Base-by-base conservation (phyloP, 2,329 filamentous ascomycete genomes). In the Colletotrichum limetticola region DNA sequence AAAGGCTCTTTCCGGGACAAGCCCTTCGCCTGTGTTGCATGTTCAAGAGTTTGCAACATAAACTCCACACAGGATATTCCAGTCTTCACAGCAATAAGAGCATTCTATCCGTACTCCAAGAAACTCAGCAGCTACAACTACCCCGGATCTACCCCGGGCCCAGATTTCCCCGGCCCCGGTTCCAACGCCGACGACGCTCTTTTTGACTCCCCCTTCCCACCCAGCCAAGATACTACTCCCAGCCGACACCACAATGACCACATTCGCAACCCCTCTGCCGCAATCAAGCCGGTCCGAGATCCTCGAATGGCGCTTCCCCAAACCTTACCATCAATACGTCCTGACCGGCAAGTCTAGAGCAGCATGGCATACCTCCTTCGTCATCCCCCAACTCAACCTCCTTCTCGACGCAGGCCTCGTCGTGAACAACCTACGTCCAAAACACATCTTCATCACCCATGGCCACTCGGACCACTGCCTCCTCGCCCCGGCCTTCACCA, bases 301-400 rank as follows among this genome's bases (percentile, higher is more conserved):
- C 24, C 80, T 87, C 0, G 84, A 86, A 70, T 86, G 84, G 84
- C 79, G 78, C 12, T 84, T 87, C 71, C 85, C 86, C 7, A 82
- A 81, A 37, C 85, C 85, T 0, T 80, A 84, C 73, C 78, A 80
- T 63, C 81, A 85, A 60, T 81, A 81, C 67, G 79, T 85, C 4
- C 80, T 88, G 11, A 86, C 85, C 1, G 86, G 86, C 66, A 82
- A 82, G 30, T 87, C 86, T 8, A 84, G 86, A 16, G 86, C 86
- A 7, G 86, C 86, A 16, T 87, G 86, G 86, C 85, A 87, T 77
- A 88, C 86, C 2, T 87, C 85, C 5, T 88, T 88, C 71, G 79
- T 88, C 58, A 83, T 88, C 63, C 86, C 86, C 1, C 83, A 86
- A 74, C 84, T 88, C 63, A 85, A 87, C 70, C 80, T 87, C 30